Evolutionary conservation across 305 asterid genomes (phyloP).

Genomic region (Stenogyne calaminthoides): DNA sequence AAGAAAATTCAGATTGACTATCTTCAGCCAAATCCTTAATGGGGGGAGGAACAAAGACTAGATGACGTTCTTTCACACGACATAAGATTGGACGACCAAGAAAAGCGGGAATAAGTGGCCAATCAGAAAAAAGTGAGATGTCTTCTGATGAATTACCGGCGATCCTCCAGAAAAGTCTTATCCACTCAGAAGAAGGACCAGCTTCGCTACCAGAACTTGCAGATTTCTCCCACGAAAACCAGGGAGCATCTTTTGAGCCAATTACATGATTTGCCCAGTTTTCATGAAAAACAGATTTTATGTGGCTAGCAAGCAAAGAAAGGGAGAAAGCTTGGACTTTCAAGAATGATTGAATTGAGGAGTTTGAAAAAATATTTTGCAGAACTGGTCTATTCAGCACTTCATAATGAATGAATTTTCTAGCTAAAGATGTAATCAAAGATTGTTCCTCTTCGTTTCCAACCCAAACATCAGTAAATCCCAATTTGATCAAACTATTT

Average conservation of each 20-base stretch:
- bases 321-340: conserved; percentile 77
- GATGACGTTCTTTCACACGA: conserved; percentile 77
- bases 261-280: conserved; percentile 78
- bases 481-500: conserved; percentile 64
- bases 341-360: conserved; percentile 58
- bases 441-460: conserved; percentile 81
- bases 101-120: conserved; percentile 98
- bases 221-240: conserved; percentile 92
- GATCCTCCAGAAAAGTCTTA: conserved; percentile 86
- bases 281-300: conserved; percentile 74
- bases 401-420: conserved; percentile 80
- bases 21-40: conserved; percentile 44
- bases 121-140: conserved; percentile 79
- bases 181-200: conserved; percentile 92
- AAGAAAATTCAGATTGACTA: conserved; percentile 42
- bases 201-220: conserved; percentile 62
- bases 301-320: conserved; percentile 69
- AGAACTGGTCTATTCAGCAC: conserved; percentile 78
- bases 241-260: conserved; percentile 72
- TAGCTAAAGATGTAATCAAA: conserved; percentile 66
- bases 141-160: conserved; percentile 66
- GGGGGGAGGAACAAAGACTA: conserved; percentile 76
- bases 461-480: conserved; percentile 75
- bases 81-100: conserved; percentile 95
- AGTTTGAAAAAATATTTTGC: conserved; percentile 61